Base-by-base conservation (phyloP, 2,329 filamentous ascomycete genomes). In the Neofusicoccum laricinum region DNA sequence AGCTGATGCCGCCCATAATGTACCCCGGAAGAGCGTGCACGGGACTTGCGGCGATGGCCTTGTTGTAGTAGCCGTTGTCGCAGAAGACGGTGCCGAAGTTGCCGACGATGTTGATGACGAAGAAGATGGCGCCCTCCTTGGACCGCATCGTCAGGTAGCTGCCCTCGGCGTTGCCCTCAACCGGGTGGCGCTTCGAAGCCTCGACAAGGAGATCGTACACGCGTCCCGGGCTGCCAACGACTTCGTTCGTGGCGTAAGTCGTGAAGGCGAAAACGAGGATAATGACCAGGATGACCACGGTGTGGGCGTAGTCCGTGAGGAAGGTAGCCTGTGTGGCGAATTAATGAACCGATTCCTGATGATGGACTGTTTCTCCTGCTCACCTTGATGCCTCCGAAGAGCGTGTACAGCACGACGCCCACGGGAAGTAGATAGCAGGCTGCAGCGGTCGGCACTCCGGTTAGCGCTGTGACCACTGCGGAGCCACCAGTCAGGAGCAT, bases 121-220 rank as follows among this genome's bases (percentile, higher is more conserved):
- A 96, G 82, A 96, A 96, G 64, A 95, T 91, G 45, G 86, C 91
- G 4, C 93, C 93, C 70, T 94, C 88, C 65, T 85, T 86, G 1
- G 89, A 92, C 64, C 85, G 82, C 92, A 97, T 96, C 0, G 93
- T 97, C 15, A 97, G 80, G 70, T 96, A 97, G 71, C 89, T 92
- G 14, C 93, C 93, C 7, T 87, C 85, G 0, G 88, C 84, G 74
- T 97, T 97, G 8, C 93, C 92, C 0, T 85, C 84, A 1, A 96
- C 90, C 0, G 93, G 93, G 69, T 95, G 90, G 4, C 79, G 76
- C 3, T 83, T 76, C 0, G 90, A 85, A 0, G 91, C 91, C 50
- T 88, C 81, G 0, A 89, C 84, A 2, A 97, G 81, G 1, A 90
- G 83, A 70, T 96, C 92, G 70, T 92, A 97, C 1, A 97, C 90